Conservation (phyloP, 202 grass and related monocot genomes). For the Setaria viridis region DNA sequence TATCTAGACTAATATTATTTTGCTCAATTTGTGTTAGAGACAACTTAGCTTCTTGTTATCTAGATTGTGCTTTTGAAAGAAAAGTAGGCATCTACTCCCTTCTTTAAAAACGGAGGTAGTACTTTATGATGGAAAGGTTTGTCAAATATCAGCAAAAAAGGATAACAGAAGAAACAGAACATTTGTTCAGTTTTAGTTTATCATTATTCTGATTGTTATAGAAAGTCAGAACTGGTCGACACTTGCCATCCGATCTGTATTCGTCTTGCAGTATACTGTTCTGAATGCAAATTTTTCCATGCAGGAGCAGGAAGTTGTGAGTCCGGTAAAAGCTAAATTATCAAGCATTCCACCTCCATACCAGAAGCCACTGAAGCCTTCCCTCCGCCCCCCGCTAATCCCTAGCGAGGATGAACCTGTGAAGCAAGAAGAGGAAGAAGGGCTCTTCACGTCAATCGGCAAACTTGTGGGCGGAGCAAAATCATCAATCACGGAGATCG, state of each 20-base stretch:
- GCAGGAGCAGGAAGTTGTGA: constrained; percentile 53
- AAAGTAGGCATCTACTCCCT: background rate
- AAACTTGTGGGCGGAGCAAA: constrained; percentile 63
- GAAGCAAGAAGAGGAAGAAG: constrained; percentile 74
- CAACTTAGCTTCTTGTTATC: constrained; percentile 20
- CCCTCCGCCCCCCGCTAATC: constrained; percentile 61
- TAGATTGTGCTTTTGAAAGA: background rate
- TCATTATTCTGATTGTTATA: constrained; percentile 14
- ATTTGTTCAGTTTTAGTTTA: constrained; percentile 8
- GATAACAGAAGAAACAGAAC: background rate
- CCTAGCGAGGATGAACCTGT: constrained; percentile 60
- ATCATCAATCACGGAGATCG: constrained; percentile 60
- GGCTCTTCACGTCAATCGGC: constrained; percentile 59
- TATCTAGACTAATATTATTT: background rate
- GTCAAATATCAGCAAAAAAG: constrained; percentile 13
- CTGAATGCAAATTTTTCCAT: constrained; percentile 42
- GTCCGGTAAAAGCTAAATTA: constrained; percentile 56
- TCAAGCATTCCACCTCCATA: constrained; percentile 64
- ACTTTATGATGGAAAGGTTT: constrained; percentile 15
- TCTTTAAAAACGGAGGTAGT: background rate
- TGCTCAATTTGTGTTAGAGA: background rate
- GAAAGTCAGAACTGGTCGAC: background rate
- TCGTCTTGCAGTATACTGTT: constrained; percentile 27
- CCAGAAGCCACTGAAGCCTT: constrained; percentile 64
- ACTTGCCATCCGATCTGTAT: background rate